Evolutionary conservation across 148 eudicot species (phyloP), one percentile per base, ranked within the genome.

Genomic region (Camellia granthamiana): DNA sequence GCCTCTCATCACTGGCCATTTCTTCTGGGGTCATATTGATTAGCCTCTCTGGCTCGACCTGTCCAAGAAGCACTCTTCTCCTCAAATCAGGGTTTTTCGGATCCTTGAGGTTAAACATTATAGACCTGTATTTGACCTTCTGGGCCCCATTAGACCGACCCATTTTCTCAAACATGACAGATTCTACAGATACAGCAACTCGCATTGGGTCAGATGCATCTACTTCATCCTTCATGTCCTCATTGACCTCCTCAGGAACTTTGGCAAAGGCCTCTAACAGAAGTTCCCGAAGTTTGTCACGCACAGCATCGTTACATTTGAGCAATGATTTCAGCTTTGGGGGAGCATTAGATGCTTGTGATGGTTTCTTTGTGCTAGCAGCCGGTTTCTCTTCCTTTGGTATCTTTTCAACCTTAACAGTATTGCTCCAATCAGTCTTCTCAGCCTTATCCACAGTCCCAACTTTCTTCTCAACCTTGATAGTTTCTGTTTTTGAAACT

Each of bases 1-100:
- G 80, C 78, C 92, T 89, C 76, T 89, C 85, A 23, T 86, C 87
- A 74, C 94, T 89, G 64, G 94, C 94, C 94, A 91, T 91, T 70
- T 91, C 94, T 67, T 85, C 87, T 0, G 92, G 83, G 38, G 83
- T 69, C 83, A 91, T 72, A 63, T 79, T 71, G 12, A 79, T 51
- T 46, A 91, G 77, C 72, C 81, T 85, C 80, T 89, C 92, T 4
- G 91, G 87, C 81, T 74, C 77, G 51, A 91, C 61, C 38, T 88
- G 73, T 52, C 92, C 94, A 21, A 89, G 69, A 66, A 89, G 94
- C 68, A 91, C 83, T 77, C 79, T 91, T 49, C 94, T 88, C 41
- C 94, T 88, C 47, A 91, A 89, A 81, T 91, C 94, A 0, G 88
- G 91, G 78, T 91, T 91, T 19, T 91, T 89, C 5, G 60, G 51